Percentiles rank a stretch among this genome's conserved stretches.
phyloP scores from a whole-genome alignment of 805 yeast species.

The Saturnispora gosingensis region DNA sequence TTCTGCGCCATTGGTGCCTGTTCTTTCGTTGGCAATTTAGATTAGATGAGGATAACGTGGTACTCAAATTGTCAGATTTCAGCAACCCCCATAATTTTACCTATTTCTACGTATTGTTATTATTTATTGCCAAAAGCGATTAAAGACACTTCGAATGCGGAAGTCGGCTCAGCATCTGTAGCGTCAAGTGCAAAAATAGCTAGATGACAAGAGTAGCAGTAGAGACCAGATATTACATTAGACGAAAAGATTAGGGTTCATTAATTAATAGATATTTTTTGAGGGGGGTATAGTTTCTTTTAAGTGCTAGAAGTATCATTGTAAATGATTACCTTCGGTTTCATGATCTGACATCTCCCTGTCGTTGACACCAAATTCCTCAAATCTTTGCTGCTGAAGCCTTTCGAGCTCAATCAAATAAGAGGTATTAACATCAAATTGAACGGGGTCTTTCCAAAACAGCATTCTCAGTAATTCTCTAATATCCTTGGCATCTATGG shows the following conservation, averaged over 20 bases:
- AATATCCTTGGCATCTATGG: slow-evolving; percentile 44
- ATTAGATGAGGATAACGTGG: not conserved
- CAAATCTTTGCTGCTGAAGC: slow-evolving; percentile 15
- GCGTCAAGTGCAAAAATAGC: not conserved
- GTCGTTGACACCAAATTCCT: slow-evolving; percentile 5
- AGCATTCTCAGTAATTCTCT: slow-evolving; percentile 43
- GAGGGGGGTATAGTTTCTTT: not conserved
- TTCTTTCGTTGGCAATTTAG: not conserved
- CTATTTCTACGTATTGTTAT: not conserved
- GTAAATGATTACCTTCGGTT: not conserved
- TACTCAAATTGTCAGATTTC: not conserved
- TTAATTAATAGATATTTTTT: too few relatives aligned
- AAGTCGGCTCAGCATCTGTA: not conserved
- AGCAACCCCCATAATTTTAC: not conserved
- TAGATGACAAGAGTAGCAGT: not conserved
- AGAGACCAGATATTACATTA: not conserved
- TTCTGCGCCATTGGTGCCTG: not conserved
- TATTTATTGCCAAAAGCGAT: not conserved
- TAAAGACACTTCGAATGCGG: not conserved
- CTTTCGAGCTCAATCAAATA: slow-evolving; percentile 34
- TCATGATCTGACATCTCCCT: not conserved
- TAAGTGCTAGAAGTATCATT: not conserved
- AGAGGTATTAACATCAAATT: slow-evolving; percentile 47
- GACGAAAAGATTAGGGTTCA: not conserved
- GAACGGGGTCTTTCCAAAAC: slow-evolving; percentile 45